A percentile compares a stretch with the other conserved stretches of the same genome.
These are phyloP conservation scores for Torulaspora delbrueckii DNA, from an alignment of 805 yeast species.

Conservation along the genomic window DNA sequence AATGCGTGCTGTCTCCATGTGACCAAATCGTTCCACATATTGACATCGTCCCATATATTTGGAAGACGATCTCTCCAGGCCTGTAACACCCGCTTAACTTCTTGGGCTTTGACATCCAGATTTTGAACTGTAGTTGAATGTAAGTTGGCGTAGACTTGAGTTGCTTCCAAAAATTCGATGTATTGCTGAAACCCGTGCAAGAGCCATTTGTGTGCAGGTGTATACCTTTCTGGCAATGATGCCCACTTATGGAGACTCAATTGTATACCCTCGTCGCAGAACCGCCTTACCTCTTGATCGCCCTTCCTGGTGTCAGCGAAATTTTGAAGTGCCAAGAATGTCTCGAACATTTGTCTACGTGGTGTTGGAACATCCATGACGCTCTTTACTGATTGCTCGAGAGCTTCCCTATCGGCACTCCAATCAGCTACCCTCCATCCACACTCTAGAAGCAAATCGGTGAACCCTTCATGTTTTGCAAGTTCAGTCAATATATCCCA, in stretches of 20 bases:
- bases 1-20: slow-evolving; percentile 99
- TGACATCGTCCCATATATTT: slow-evolving; percentile 94
- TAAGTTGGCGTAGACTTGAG: slow-evolving; percentile 84
- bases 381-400: slow-evolving; percentile 89
- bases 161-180: slow-evolving; percentile 95
- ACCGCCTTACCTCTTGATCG: slow-evolving; percentile 73
- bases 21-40: slow-evolving; percentile 94
- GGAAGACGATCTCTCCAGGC: slow-evolving; percentile 99
- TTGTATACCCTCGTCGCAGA: slow-evolving; percentile 96
- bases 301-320: slow-evolving; percentile 87
- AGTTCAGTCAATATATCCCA: slow-evolving; percentile 97
- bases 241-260: slow-evolving; percentile 90
- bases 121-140: slow-evolving; percentile 89
- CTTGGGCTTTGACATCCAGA: slow-evolving; percentile 88
- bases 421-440: slow-evolving; percentile 99
- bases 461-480: slow-evolving; percentile 96
- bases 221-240: slow-evolving; percentile 67
- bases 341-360: slow-evolving; percentile 89
- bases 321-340: slow-evolving; percentile 88
- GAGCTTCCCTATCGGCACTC: slow-evolving; percentile 90
- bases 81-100: slow-evolving; percentile 85
- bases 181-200: slow-evolving; percentile 95
- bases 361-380: slow-evolving; percentile 99
- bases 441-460: slow-evolving; percentile 91
- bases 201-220: slow-evolving; percentile 82